phyloP scores from a whole-genome alignment of 805 yeast species.

The Monosporozyma unispora region DNA sequence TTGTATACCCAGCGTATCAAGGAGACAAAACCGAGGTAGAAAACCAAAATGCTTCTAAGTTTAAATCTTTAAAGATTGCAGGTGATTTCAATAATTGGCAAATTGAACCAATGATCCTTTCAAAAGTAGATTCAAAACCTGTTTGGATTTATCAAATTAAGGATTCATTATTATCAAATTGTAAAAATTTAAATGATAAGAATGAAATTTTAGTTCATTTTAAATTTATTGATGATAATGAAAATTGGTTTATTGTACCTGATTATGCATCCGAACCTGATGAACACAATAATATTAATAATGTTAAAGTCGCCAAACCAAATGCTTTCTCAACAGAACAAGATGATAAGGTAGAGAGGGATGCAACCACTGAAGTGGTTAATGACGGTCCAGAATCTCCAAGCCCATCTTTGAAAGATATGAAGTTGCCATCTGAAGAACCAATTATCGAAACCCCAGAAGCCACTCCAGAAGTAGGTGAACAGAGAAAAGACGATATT shows the following conservation, averaged over 20 bases:
- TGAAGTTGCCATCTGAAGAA: neutral
- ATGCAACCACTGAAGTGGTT: slow-evolving; percentile 1
- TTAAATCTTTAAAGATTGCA: slow-evolving; percentile 27
- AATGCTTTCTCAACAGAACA: neutral
- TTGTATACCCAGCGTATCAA: slow-evolving; percentile 2
- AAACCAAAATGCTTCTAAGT: neutral
- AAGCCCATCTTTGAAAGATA: slow-evolving; percentile 14
- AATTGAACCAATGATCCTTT: slow-evolving; percentile 8
- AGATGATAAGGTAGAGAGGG: neutral
- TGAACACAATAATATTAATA: slow-evolving; percentile 32
- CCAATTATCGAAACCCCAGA: neutral
- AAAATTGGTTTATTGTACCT: slow-evolving; percentile 25
- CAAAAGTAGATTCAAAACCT: slow-evolving; percentile 11
- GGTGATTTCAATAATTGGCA: slow-evolving; percentile 33
- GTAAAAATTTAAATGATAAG: slow-evolving; percentile 2
- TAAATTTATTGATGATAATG: slow-evolving; percentile 23
- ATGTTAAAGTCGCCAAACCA: slow-evolving; percentile 19
- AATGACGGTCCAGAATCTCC: slow-evolving; percentile 26
- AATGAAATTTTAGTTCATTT: slow-evolving; percentile 12
- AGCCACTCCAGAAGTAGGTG: neutral
- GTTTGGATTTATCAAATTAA: slow-evolving; percentile 19
- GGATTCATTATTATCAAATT: slow-evolving; percentile 10
- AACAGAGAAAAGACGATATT: neutral
- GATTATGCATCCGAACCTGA: slow-evolving; percentile 29
- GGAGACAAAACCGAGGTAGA: neutral